Base-by-base conservation (phyloP, 371 early-diverging fungal species). In the Apophysomyces elegans region DNA sequence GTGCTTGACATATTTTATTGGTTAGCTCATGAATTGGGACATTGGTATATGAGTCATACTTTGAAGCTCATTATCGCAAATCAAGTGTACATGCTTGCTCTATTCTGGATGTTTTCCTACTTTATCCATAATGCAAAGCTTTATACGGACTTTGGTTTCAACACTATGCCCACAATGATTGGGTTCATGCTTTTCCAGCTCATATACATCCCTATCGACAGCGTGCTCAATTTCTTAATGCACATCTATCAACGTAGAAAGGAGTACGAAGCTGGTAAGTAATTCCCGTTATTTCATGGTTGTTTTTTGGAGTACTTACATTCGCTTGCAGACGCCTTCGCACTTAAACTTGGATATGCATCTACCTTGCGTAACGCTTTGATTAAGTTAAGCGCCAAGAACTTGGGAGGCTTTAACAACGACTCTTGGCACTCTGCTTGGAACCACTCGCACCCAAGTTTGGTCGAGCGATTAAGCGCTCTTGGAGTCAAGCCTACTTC, bases 11-110 rank as follows among this genome's bases (percentile, higher is more conserved):
- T 43, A 14, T 13, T 63, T 38, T 1, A 26, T 18, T 37, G 9
- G 32, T 43, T 67, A 86, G 90, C 88, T 4, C 99, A 99, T 76
- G 99, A 99, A 77, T 82, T 99, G 12, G 99, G 99, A 0, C 99
- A 99, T 73, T 99, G 99, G 98, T 77, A 92, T 41, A 85, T 91
- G 73, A 89, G 84, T 75, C 99, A 99, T 70, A 89, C 93, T 5
- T 50, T 93, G 45, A 90, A 90, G 68, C 85, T 89, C 57, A 84
- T 98, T 2, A 70, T 79, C 6, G 80, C 93, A 26, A 80, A 83
- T 14, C 95, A 96, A 78, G 63, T 90, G 12, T 93, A 97, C 64
- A 78, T 90, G 12, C 88, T 98, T 58, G 64, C 76, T 18, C 75
- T 93, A 54, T 97, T 98, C 75, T 96, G 90, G 83, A 69, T 93